These are phyloP conservation scores for Tephrocybe sp. DNA, from an alignment of 768 basidiomycete genomes.

Conservation along the genomic window DNA sequence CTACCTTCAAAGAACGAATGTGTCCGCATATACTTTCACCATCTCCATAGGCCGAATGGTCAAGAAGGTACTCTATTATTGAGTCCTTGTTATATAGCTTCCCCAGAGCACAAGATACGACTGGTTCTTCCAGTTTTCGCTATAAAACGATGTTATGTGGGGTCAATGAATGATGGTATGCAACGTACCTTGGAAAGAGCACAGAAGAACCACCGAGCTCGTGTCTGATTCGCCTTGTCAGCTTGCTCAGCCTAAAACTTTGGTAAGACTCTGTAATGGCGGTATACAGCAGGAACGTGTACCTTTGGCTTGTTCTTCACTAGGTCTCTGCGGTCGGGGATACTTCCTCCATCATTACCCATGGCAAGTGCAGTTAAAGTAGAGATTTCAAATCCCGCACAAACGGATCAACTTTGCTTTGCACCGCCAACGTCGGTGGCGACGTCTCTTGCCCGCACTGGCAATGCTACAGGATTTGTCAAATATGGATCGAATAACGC, in stretches of 20 bases:
- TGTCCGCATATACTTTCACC: conserved; percentile 84
- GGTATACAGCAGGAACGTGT: conserved; percentile 5
- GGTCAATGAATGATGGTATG: neutral
- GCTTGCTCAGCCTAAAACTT: conserved; percentile 67
- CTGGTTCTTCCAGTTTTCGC: conserved; percentile 83
- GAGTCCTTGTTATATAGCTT: conserved; percentile 97
- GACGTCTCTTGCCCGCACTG: neutral
- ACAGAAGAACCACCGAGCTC: conserved; percentile 90
- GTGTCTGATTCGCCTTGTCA: conserved; percentile 86
- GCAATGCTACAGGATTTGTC: conserved; percentile 58
- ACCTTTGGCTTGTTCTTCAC: conserved; percentile 74
- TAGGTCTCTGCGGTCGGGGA: conserved; percentile 79
- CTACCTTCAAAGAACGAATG: conserved; percentile 87
- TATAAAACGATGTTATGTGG: conserved; percentile 23
- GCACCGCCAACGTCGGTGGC: conserved; percentile 2
- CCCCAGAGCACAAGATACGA: conserved; percentile 89
- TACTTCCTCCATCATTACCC: conserved; percentile 90
- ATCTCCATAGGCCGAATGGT: conserved; percentile 83
- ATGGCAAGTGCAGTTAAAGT: conserved; percentile 33
- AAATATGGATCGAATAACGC: conserved; percentile 95
- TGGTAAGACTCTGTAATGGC: neutral
- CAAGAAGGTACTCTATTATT: conserved; percentile 85
- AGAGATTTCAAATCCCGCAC: neutral
- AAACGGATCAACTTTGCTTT: neutral
- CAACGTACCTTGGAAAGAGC: conserved; percentile 85